Percentiles rank a stretch among this genome's conserved stretches.
These are phyloP conservation scores for Diversispora epigaea DNA, from an alignment of 192 early-diverging fungal genomes.

Conservation along the genomic window DNA sequence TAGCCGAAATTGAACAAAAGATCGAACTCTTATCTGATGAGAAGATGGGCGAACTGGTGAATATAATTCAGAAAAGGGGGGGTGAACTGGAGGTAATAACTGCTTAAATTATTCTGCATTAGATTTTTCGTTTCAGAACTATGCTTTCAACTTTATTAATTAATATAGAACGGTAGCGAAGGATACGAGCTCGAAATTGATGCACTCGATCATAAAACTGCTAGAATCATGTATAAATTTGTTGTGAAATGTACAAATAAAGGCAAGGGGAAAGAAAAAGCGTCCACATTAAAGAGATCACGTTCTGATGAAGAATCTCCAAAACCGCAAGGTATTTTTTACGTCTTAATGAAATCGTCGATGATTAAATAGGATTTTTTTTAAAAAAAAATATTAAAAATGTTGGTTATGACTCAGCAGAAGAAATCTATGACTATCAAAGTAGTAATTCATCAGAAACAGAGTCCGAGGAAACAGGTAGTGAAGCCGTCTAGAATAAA, in stretches of 20 bases:
- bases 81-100: not conserved
- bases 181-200: conserved; percentile 97
- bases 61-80: no score
- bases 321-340: conserved; percentile 35
- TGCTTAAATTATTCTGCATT: conserved; percentile 33
- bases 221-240: conserved; percentile 84
- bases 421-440: conserved; percentile 53
- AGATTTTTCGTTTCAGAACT: not conserved
- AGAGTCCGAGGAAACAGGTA: conserved; percentile 85
- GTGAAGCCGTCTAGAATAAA: conserved; percentile 50
- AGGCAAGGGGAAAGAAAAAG: conserved; percentile 46
- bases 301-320: conserved; percentile 42
- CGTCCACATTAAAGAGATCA: conserved; percentile 47
- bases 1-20: no score
- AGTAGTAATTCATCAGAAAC: conserved; percentile 62
- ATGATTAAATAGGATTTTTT: conserved; percentile 39
- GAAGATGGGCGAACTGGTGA: no score
- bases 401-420: conserved; percentile 34
- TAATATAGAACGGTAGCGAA: conserved; percentile 52
- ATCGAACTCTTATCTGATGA: no score
- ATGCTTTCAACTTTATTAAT: not conserved
- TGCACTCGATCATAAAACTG: conserved; percentile 74
- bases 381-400: conserved; percentile 46
- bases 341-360: conserved; percentile 33
- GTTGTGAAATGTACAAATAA: conserved; percentile 63